These are phyloP conservation scores for Ampelocalamus luodianensis DNA, from an alignment of 176 grass and related monocot species.

Conservation along the genomic window DNA sequence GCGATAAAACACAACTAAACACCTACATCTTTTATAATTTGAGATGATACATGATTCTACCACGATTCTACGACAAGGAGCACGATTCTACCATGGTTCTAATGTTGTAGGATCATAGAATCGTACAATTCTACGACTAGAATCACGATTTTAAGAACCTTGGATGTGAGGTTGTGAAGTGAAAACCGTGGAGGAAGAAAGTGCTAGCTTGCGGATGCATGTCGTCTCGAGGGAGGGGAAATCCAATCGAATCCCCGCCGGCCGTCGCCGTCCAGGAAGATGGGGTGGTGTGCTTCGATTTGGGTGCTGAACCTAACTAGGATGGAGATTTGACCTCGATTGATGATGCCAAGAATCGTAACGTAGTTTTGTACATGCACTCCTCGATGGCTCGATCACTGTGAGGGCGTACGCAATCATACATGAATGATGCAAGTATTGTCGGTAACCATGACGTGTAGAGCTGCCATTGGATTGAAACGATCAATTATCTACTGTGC, in stretches of 20 bases:
- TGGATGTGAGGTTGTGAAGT: no score
- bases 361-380: not conserved
- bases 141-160: no score
- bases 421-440: not conserved
- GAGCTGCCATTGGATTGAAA: not conserved
- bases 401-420: not conserved
- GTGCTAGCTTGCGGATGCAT: not conserved
- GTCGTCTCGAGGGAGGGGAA: not conserved
- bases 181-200: not conserved
- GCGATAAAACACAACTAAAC: no score
- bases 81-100: no score
- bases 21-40: no score
- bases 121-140: no score
- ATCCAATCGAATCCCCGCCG: not conserved
- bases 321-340: not conserved
- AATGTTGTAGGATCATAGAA: no score
- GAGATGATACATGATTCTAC: no score
- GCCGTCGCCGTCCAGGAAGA: constrained; percentile 20
- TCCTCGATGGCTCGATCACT: not conserved
- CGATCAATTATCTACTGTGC: not conserved
- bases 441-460: not conserved
- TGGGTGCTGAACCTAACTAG: constrained; percentile 5
- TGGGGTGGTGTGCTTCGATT: not conserved
- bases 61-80: no score
- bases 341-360: not conserved